These are phyloP conservation scores for Cladosporium sp. DNA, from an alignment of 2,329 filamentous ascomycete species.

Conservation along the genomic window DNA sequence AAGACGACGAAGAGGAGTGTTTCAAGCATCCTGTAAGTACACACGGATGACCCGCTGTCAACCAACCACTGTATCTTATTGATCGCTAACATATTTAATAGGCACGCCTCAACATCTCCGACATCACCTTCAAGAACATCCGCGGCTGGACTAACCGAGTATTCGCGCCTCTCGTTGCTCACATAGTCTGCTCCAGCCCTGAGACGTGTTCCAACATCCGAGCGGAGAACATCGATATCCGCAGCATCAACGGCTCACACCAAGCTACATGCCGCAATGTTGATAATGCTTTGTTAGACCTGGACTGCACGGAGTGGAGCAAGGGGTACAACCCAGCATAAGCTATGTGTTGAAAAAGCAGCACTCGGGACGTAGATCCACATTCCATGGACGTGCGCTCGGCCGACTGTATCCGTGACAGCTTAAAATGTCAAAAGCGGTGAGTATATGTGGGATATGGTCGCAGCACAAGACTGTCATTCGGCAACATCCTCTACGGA, in stretches of 20 bases:
- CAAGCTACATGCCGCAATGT: conserved; percentile 36
- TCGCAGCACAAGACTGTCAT: too few species aligned
- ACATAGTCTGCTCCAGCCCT: conserved; percentile 46
- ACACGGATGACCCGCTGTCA: neutral
- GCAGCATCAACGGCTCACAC: conserved; percentile 30
- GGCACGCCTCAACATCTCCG: conserved; percentile 55
- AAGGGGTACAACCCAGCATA: neutral
- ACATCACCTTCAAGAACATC: conserved; percentile 59
- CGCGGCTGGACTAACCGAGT: conserved; percentile 53
- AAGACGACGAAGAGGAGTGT: conserved; percentile 63
- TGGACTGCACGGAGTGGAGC: neutral
- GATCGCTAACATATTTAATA: conserved; percentile 40
- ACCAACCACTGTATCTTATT: neutral
- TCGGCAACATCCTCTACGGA: neutral
- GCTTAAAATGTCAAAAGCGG: too few species aligned
- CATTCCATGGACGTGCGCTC: neutral
- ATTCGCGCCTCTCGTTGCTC: conserved; percentile 44
- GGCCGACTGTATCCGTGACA: neutral
- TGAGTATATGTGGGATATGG: too few species aligned
- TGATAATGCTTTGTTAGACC: conserved; percentile 30
- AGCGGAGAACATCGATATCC: conserved; percentile 30
- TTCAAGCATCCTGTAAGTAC: conserved; percentile 50
- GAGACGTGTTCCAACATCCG: conserved; percentile 55
- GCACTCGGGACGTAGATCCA: neutral
- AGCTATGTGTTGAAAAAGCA: neutral